phyloP scores from a whole-genome alignment of 768 basidiomycete species.

The Auriscalpium orientale region DNA sequence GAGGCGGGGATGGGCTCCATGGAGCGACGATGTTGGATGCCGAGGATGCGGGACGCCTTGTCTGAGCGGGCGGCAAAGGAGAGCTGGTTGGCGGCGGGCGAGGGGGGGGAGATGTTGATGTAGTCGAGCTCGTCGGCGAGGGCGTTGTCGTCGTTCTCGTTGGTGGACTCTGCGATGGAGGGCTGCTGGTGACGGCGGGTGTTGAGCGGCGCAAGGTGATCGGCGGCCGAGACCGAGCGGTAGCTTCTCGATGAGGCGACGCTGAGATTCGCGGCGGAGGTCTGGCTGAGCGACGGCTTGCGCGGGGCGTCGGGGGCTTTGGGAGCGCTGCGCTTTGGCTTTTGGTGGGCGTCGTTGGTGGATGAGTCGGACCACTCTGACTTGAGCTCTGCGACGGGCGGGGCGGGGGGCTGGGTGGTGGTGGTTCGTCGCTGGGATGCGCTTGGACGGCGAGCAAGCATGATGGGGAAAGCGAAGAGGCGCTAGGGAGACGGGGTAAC shows the following conservation, averaged over 20 bases:
- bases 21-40: constrained; percentile 63
- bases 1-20: constrained; percentile 85
- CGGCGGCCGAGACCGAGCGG: background rate
- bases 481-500: background rate
- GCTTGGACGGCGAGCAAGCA: background rate
- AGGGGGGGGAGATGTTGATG: constrained; percentile 40
- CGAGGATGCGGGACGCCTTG: constrained; percentile 74
- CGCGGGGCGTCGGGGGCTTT: background rate
- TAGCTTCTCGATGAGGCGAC: background rate
- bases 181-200: background rate
- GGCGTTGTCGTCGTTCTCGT: constrained; percentile 26
- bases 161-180: background rate
- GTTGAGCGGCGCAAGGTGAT: background rate
- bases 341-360: background rate
- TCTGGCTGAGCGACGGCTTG: background rate
- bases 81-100: constrained; percentile 24
- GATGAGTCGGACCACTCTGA: background rate
- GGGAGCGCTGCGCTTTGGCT: background rate
- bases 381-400: background rate
- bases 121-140: constrained; percentile 73
- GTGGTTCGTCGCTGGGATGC: background rate
- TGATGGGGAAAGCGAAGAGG: background rate
- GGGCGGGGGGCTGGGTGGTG: background rate
- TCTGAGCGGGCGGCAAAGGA: constrained; percentile 40
- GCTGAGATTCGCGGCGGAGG: background rate